Base-by-base conservation (phyloP, 306 rosid species). In the Ormosia semicastrata region DNA sequence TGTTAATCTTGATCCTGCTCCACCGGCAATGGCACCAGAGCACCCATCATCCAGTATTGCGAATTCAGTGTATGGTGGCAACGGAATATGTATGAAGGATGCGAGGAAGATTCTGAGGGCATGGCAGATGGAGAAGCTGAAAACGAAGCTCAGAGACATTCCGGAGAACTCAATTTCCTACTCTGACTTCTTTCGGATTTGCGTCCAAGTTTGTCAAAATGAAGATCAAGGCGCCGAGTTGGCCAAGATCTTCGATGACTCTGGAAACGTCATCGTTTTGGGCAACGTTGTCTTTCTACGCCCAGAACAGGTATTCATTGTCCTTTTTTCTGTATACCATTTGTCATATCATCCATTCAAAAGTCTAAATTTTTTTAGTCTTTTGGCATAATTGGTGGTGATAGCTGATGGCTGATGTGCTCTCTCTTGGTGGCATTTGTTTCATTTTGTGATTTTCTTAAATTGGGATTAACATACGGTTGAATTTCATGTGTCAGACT, bases 231-330 rank as follows among this genome's bases (percentile, higher is more conserved):
- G 96, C 0, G 82, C 14, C 0, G 92, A 90, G 86, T 90, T 89
- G 1, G 96, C 97, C 4, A 90, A 88, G 86, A 75, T 81, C 69
- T 47, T 95, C 73, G 99, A 95, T 64, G 90, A 90, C 2, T 87
- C 90, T 0, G 97, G 98, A 66, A 87, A 70, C 92, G 97, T 95
- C 82, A 90, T 95, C 90, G 90, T 95, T 66, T 79, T 93, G 69
- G 99, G 98, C 12, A 86, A 84, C 83, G 64, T 78, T 3, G 99
- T 95, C 9, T 88, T 92, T 85, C 94, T 92, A 66, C 91, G 88
- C 12, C 99, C 99, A 0, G 96, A 90, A 24, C 98, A 89, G 96
- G 99, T 91, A 84, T 36, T 58, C 44, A 59, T 34, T 18, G 11
- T 2, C 2, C 17, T 13, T 1, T 29, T 0, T 13, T 2, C 50